phyloP scores from a whole-genome alignment of 2,329 filamentous ascomycete genomes.

The Hymenoscyphus fraxineus region DNA sequence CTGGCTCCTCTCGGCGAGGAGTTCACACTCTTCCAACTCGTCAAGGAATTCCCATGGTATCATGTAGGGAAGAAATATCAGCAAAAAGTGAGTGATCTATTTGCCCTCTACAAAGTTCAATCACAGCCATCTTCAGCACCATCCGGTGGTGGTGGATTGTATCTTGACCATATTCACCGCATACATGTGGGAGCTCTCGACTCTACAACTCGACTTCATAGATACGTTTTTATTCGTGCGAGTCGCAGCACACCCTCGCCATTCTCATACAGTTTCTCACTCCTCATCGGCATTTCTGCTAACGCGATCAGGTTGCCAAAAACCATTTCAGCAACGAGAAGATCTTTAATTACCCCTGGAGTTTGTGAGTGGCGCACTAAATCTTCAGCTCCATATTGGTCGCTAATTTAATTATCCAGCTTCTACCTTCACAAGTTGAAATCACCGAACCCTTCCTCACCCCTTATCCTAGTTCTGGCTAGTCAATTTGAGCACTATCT shows the following conservation, averaged over 20 bases:
- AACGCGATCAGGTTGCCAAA: constrained; percentile 20
- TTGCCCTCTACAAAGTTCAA: neutral
- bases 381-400: neutral
- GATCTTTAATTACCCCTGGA: constrained; percentile 62
- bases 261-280: neutral
- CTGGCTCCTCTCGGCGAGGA: constrained; percentile 27
- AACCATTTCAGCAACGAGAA: constrained; percentile 54
- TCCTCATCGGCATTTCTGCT: neutral
- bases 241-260: neutral
- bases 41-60: constrained; percentile 55
- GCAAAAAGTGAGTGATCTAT: constrained; percentile 41
- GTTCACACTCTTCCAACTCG: constrained; percentile 50
- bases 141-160: neutral
- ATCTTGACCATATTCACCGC: neutral
- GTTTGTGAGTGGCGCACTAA: constrained; percentile 58
- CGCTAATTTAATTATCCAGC: constrained; percentile 38
- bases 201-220: neutral
- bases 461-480: constrained; percentile 65
- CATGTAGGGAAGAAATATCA: constrained; percentile 54
- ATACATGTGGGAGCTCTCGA: neutral
- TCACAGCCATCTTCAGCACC: neutral
- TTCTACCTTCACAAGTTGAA: constrained; percentile 62
- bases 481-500: constrained; percentile 64
- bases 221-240: neutral
- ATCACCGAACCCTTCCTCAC: constrained; percentile 41